Conservation (phyloP, 2,329 filamentous ascomycete genomes). For the Phyllosticta paracitricarpa region DNA sequence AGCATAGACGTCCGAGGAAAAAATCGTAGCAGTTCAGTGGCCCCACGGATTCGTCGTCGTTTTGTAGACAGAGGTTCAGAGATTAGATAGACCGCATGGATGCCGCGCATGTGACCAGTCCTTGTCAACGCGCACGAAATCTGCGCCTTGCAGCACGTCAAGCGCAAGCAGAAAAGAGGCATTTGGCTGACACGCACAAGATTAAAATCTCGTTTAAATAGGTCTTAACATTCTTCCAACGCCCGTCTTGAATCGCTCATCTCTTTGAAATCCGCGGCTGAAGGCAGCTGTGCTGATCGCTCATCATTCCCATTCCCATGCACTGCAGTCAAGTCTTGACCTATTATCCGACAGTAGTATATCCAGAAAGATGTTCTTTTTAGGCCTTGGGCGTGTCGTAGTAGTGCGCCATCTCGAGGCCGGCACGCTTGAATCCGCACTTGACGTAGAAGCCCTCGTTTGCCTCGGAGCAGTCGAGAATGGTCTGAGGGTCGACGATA, state of each 20-base stretch:
- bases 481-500: conserved; percentile 47
- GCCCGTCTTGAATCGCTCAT: background rate
- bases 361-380: background rate
- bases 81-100: background rate
- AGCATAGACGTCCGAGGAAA: no score
- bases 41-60: no score
- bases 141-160: background rate
- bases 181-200: background rate
- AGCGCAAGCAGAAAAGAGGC: background rate
- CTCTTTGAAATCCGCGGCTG: background rate
- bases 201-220: background rate
- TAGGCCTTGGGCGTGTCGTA: conserved; percentile 37
- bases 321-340: background rate
- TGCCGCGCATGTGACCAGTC: background rate
- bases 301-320: background rate
- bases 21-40: no score
- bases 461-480: conserved; percentile 89
- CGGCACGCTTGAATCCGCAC: conserved; percentile 87
- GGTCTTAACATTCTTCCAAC: background rate
- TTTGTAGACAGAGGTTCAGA: no score
- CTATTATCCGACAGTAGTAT: background rate
- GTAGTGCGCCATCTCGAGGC: conserved; percentile 95
- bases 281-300: background rate
- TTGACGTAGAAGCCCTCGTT: conserved; percentile 98
- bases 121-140: background rate